These are phyloP conservation scores for Yarrowia yakushimensis DNA, from an alignment of 805 yeast species.

Conservation along the genomic window DNA sequence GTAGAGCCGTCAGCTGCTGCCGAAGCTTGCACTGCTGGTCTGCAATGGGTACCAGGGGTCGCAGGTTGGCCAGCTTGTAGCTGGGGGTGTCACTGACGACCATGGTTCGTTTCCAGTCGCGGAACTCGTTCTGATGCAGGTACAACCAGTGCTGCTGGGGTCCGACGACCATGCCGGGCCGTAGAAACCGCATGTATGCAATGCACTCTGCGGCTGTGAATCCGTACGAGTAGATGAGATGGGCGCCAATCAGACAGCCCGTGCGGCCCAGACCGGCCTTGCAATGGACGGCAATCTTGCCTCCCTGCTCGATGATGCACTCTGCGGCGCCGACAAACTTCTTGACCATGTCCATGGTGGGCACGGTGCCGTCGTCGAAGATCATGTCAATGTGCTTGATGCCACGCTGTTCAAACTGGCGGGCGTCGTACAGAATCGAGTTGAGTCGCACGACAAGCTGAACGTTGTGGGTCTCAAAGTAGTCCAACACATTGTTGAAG, in stretches of 20 bases:
- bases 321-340: conserved; percentile 95
- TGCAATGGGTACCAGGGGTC: conserved; percentile 37
- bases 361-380: conserved; percentile 98
- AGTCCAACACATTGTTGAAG: conserved; percentile 75
- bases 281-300: conserved; percentile 98
- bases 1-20: background rate
- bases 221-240: conserved; percentile 90
- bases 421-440: conserved; percentile 82
- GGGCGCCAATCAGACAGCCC: conserved; percentile 97
- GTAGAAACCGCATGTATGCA: conserved; percentile 89
- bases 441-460: conserved; percentile 88
- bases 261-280: conserved; percentile 98
- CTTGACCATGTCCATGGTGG: conserved; percentile 87
- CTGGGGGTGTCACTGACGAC: conserved; percentile 63
- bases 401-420: conserved; percentile 75
- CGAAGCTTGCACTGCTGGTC: conserved; percentile 27
- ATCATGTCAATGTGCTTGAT: conserved; percentile 93
- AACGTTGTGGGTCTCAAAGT: conserved; percentile 68
- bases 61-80: conserved; percentile 39
- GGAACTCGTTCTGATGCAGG: conserved; percentile 89
- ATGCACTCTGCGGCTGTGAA: conserved; percentile 97
- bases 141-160: conserved; percentile 99
- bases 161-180: conserved; percentile 99
- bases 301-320: conserved; percentile 77
- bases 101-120: conserved; percentile 96